Evolutionary conservation across 1,284 basidiomycete species (phyloP), one percentile per base, ranked within the genome.

Genomic region (Microbotryomycetes sp.): DNA sequence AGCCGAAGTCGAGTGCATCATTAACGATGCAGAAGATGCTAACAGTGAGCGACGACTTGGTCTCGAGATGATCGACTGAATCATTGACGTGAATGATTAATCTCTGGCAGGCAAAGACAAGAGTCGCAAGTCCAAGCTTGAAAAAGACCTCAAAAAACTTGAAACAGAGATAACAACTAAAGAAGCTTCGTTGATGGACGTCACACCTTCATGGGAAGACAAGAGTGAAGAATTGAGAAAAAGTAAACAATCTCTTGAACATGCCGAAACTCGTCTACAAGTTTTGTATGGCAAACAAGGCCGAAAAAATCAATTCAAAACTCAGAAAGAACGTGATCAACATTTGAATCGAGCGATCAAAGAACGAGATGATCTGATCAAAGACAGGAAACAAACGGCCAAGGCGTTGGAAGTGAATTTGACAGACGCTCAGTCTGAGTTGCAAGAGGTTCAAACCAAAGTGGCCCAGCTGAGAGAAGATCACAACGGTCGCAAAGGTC

Each of bases 211-310:
- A 53, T 91, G 88, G 82, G 76, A 79, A 81, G 82, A 63, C 28
- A 46, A 58, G 4, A n/a, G 60, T 14, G n/a, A 45, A 1, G 54
- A 65, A 25, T 62, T 69, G 23, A 25, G 52, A 5, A 36, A 46
- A 0, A 19, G 58, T 15, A 53, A 46, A 4, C 53, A 64, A 81
- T 78, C 42, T 26, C 80, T 93, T 66, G 89, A 92, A 64, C 83
- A 85, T 47, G 84, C 84, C 0, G 82, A 82, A 54, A 84, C 87
- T 0, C 81, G 81, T 54, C 78, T 96, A 3, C 80, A 82, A 1
- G 83, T 86, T 0, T 78, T 97, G 1, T 89, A 87, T 72, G 85
- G 88, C 7, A 96, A 96, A 74, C 89, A 90, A 74, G 91, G 91
- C 1, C 86, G 93, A 29, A 80, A 87, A 28, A 83, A 85, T 56